Conservation (phyloP, 139 green algal species). For the Tetradesmus lagerheimii region DNA sequence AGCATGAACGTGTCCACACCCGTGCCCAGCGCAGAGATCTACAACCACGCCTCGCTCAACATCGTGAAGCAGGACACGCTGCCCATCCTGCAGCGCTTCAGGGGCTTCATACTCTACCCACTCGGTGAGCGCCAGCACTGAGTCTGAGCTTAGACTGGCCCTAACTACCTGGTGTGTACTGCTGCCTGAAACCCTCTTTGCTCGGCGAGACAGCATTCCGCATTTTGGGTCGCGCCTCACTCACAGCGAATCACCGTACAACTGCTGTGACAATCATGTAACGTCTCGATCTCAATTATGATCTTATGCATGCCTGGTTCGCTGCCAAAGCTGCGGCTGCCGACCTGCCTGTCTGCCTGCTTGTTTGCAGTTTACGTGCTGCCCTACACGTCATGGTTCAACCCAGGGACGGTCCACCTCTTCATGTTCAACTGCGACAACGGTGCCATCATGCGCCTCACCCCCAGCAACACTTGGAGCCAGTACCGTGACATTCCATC, state of each 20-base stretch:
- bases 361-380: conserved; percentile 20
- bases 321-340: too few relatives aligned
- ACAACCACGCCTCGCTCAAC: neutral
- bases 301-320: too few relatives aligned
- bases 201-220: too few relatives aligned
- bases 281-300: too few relatives aligned
- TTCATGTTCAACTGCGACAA: conserved; percentile 36
- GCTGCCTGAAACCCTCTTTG: too few relatives aligned
- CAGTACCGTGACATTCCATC: neutral
- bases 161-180: neutral
- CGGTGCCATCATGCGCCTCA: neutral
- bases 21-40: neutral
- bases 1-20: neutral
- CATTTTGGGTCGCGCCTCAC: too few relatives aligned
- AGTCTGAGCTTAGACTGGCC: too few relatives aligned
- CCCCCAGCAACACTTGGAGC: neutral
- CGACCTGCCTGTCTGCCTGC: neutral
- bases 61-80: neutral
- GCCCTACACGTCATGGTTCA: neutral
- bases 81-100: neutral
- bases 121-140: too few relatives aligned
- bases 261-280: too few relatives aligned
- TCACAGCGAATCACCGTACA: too few relatives aligned
- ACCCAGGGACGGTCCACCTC: neutral
- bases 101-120: neutral